A percentile compares a stretch with the other conserved stretches of the same genome.
phyloP scores from a whole-genome alignment of 371 early-diverging fungal species.

The Vairimorpha necatrix region DNA sequence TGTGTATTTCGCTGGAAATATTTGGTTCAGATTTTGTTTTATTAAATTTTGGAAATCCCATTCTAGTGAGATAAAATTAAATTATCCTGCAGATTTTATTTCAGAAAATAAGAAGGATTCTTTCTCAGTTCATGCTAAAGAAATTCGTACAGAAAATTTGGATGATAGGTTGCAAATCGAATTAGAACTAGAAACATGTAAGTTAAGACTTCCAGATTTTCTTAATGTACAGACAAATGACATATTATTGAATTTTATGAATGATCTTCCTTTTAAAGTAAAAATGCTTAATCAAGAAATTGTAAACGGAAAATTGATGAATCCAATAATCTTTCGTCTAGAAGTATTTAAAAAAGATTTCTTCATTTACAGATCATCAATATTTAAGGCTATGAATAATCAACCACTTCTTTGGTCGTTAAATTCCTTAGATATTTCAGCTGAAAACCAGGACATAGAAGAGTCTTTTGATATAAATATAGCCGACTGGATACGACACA shows the following conservation, averaged over 20 bases:
- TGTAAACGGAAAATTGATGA: background rate
- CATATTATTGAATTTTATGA: background rate
- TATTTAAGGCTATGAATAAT: background rate
- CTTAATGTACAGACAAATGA: background rate
- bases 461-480: background rate
- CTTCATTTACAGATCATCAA: background rate
- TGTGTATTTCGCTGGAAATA: background rate
- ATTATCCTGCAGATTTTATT: background rate
- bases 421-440: background rate
- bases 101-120: background rate
- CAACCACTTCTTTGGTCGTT: background rate
- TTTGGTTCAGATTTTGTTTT: slow-evolving; percentile 4
- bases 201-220: background rate
- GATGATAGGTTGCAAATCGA: background rate
- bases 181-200: background rate
- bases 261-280: background rate
- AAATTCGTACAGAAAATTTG: background rate
- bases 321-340: background rate
- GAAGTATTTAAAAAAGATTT: background rate
- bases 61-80: background rate
- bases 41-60: background rate
- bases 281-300: background rate
- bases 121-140: background rate
- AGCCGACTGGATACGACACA: background rate
- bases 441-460: background rate